Evolutionary conservation across 2,329 filamentous ascomycete species (phyloP), one percentile per base, ranked within the genome.

Genomic region (Phialophora expanda): DNA sequence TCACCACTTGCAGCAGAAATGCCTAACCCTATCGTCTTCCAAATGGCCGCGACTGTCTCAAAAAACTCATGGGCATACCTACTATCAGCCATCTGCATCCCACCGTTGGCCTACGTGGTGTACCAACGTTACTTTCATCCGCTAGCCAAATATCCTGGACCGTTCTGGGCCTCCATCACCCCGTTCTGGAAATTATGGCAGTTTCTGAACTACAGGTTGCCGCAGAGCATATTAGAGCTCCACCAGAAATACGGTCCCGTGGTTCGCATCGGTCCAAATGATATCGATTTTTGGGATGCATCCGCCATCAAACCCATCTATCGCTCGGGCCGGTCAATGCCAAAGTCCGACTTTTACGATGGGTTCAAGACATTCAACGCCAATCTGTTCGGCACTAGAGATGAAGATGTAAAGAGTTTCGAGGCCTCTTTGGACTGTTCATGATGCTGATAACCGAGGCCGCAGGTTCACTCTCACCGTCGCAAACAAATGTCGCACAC

Each of bases 341-440:
- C 74, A 2, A 78, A 78, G 67, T 76, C 74, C 0, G 73, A 76
- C 46, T 77, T 77, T 60, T 78, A 77, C 57, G 74, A 78, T 70
- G 76, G 73, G 1, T 78, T 72, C 57, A 73, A 71, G 1, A 69
- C 73, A 1, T 66, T 69, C 7, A 71, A 74, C 61, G 75, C 76
- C 1, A 78, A 78, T 66, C 68, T 78, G 0, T 78, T 77, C 65
- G 75, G 75, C 1, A 76, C 73, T 69, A 62, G 74, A 28, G 74
- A 78, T 68, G 75, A 76, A 61, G 12, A 14, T 4, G 62, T 60
- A 20, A 20, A 38, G 30, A 22, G 9, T 56, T 50, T 48, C 22
- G 28, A 28, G 28, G 28, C 28, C 28, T 28, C 28, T 28, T 28
- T 28, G 28, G 28, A 28, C 28, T 28, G 28, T 28, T 28, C 28